Evolutionary conservation across 768 basidiomycete species (phyloP), one percentile per base, ranked within the genome.

Genomic region (Chalciporus chontae): DNA sequence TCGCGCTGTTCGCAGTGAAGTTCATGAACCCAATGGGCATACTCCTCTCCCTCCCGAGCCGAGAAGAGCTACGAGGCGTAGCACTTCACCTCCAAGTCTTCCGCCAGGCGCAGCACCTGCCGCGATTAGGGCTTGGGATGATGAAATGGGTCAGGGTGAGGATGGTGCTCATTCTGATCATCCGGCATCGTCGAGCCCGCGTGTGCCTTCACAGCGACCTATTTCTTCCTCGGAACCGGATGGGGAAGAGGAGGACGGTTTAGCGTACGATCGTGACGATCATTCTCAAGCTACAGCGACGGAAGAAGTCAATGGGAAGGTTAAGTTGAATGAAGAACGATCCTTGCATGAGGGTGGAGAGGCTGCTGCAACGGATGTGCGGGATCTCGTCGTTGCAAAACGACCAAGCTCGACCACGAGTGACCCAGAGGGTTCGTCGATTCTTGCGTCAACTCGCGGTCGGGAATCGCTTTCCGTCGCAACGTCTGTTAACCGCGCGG

Each of bases 91-190:
- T 5, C 65, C 64, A n/a, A 71, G 58, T 10, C 74, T 73, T 14
- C 74, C 78, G 5, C 71, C 71, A 10, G 75, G 73, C 26, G 74
- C 75, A 14, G 73, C 72, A 23, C 67, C 69, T 56, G 55, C 69
- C 43, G 55, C 50, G 56, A 69, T 53, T 65, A 72, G 65, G 52
- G 65, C 65, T 41, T 71, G 70, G 54, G 70, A 70, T 52, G 66
- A 66, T 47, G 65, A 63, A 64, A 52, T 65, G 50, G 67, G 61
- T 46, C 65, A 64, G 55, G 60, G 64, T 61, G 64, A 62, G 59
- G 55, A 62, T 52, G 57, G 58, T 59, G 52, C 62, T 60, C 53
- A 60, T 59, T 64, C 62, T 60, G 59, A 60, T 60, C 59, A 50
- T 64, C 54, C 56, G 55, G 51, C 56, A 59, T 60, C 58, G 39